Conservation (phyloP, 2,329 filamentous ascomycete species). For the Aspergillus quadricinctus region DNA sequence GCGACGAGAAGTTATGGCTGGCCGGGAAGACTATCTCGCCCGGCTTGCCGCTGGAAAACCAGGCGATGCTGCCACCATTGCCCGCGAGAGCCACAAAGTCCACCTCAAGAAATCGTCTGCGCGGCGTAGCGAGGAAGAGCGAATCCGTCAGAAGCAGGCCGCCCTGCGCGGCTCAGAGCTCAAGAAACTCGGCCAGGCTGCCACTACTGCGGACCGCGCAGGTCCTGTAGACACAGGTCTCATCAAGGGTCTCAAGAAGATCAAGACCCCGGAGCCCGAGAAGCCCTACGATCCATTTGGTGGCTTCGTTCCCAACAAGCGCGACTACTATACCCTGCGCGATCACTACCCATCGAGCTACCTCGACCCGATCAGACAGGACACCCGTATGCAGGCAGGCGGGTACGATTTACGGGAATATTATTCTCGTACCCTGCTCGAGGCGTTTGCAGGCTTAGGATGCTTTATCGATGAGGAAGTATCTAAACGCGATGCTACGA, state of each 20-base stretch:
- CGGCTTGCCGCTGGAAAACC: constrained; percentile 60
- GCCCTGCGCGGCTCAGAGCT: constrained; percentile 33
- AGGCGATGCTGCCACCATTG: constrained; percentile 55
- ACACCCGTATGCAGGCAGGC: constrained; percentile 65
- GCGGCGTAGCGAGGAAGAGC: constrained; percentile 51
- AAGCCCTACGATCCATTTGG: constrained; percentile 86
- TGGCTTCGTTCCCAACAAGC: constrained; percentile 59
- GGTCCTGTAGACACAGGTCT: constrained; percentile 38
- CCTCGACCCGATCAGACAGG: constrained; percentile 62
- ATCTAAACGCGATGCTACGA: constrained; percentile 23
- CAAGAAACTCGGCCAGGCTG: constrained; percentile 21
- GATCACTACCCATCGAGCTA: constrained; percentile 70
- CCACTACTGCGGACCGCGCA: constrained; percentile 20
- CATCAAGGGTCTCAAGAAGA: constrained; percentile 75
- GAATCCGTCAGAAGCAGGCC: constrained; percentile 44
- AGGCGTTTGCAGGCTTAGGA: constrained; percentile 84
- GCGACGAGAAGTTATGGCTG: constrained; percentile 58
- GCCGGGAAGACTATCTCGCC: constrained; percentile 65
- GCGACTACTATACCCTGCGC: constrained; percentile 66
- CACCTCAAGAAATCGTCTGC: constrained; percentile 69
- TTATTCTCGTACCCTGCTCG: constrained; percentile 72
- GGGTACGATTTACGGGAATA: constrained; percentile 84
- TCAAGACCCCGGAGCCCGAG: constrained; percentile 57
- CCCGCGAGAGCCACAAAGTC: constrained; percentile 53
- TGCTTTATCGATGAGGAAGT: constrained; percentile 80